phyloP scores from a whole-genome alignment of 345 rosid species.

The Carallia pectinifolia region DNA sequence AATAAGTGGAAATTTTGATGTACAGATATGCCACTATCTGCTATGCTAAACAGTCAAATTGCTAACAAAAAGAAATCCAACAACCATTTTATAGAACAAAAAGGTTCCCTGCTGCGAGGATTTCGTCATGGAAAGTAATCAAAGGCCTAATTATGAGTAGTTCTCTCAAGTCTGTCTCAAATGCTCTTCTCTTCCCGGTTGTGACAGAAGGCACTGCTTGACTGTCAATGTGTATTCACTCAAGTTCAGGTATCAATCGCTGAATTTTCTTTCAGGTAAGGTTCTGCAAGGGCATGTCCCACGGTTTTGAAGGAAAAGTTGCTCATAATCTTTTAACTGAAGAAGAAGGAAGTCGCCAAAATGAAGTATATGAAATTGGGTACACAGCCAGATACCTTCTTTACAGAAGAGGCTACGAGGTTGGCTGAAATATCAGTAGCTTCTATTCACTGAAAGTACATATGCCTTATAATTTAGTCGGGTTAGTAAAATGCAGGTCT shows the following conservation, averaged over 20 bases:
- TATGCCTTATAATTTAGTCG: not conserved
- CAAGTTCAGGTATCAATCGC: not conserved
- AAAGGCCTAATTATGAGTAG: too few relatives aligned
- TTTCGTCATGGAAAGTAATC: too few relatives aligned
- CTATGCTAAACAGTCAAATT: too few relatives aligned
- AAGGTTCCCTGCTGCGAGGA: too few relatives aligned
- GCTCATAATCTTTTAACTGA: conserved; percentile 10
- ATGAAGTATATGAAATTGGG: conserved; percentile 99
- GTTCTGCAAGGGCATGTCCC: conserved; percentile 16
- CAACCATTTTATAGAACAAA: too few relatives aligned
- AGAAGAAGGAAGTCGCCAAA: conserved; percentile 24
- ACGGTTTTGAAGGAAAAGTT: conserved; percentile 8
- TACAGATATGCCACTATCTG: too few relatives aligned
- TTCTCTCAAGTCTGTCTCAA: too few relatives aligned
- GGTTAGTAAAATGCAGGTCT: conserved; percentile 53
- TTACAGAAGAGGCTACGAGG: conserved; percentile 91
- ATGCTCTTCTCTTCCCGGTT: too few relatives aligned
- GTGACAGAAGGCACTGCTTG: too few relatives aligned
- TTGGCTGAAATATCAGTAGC: conserved; percentile 3
- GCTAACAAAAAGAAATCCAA: too few relatives aligned
- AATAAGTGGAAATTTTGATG: too few relatives aligned
- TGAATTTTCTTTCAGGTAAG: conserved; percentile 8
- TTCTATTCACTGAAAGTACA: not conserved
- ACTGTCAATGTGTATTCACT: not conserved
- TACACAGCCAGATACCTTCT: conserved; percentile 81